Percentiles rank a stretch among this genome's conserved stretches.
These are phyloP conservation scores for Sordariomycetes sp. DNA, from an alignment of 2,329 filamentous ascomycete genomes.

Conservation along the genomic window DNA sequence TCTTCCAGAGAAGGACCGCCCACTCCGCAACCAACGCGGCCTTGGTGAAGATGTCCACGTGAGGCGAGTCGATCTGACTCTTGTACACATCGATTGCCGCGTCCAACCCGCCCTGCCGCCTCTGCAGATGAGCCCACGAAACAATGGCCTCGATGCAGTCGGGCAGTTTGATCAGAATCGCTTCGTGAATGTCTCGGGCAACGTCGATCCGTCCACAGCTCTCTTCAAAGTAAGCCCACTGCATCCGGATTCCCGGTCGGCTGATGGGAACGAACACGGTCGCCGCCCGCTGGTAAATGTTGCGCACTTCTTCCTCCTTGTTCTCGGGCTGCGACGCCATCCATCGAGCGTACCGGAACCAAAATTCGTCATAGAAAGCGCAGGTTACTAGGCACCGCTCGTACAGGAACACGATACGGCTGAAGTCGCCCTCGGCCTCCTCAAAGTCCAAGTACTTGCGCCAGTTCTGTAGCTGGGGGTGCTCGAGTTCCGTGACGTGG, in stretches of 20 bases:
- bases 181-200: constrained; percentile 72
- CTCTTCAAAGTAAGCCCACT: constrained; percentile 94
- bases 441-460: constrained; percentile 95
- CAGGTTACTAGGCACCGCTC: constrained; percentile 88
- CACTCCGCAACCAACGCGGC: constrained; percentile 80
- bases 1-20: constrained; percentile 77
- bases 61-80: constrained; percentile 59
- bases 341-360: constrained; percentile 95
- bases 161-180: constrained; percentile 63
- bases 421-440: constrained; percentile 67
- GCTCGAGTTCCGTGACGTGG: constrained; percentile 85
- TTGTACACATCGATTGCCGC: constrained; percentile 77
- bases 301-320: constrained; percentile 82
- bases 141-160: constrained; percentile 79
- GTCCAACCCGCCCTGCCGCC: constrained; percentile 71
- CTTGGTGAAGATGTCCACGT: constrained; percentile 66
- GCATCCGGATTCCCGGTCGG: constrained; percentile 67
- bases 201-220: constrained; percentile 63
- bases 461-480: constrained; percentile 79
- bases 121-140: constrained; percentile 74
- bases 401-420: constrained; percentile 70
- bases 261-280: constrained; percentile 80
- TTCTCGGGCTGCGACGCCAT: constrained; percentile 60
- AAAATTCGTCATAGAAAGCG: constrained; percentile 94
- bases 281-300: constrained; percentile 80